Evolutionary conservation across 2,329 filamentous ascomycete species (phyloP), one percentile per base, ranked within the genome.

Genomic region (Colletotrichum ledebouriae): DNA sequence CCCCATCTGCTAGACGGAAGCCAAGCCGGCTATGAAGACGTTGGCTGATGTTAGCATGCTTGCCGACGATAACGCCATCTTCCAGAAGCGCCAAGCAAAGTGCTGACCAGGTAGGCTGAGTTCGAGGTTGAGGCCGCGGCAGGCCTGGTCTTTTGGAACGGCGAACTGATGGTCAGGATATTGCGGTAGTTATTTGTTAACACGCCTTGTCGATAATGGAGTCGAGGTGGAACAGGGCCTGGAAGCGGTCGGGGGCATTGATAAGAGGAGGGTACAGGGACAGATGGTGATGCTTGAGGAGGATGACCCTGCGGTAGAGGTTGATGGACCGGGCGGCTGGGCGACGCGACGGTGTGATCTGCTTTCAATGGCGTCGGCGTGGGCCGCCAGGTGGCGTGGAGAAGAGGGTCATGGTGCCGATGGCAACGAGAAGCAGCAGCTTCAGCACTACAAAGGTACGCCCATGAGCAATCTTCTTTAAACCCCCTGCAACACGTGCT

Each of bases 391-490:
- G n/a, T n/a, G n/a, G n/a, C 42, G 42, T 20, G 42, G n/a, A 46
- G 42, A 20, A 11, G 42, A 4, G 9, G n/a, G n/a, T 17, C 15
- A 17, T 46, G n/a, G 12, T 47, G 17, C 3, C n/a, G 17, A 47
- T 47, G 44, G n/a, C 44, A 2, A 9, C 7, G 44, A 47, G 44
- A 17, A 20, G 44, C 44, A 47, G 44, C 44, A 47, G 44, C 44
- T 20, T 47, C 44, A 47, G 44, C 44, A 20, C 7, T n/a, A n/a
- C n/a, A 47, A 47, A 47, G 44, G n/a, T 47, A 20, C 42, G 42
- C 42, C 3, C 10, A 20, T 46, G n/a, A 9, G n/a, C 42, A 1
- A 9, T 15, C 15, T 46, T 15, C 20, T 46, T 46, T 20, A 20
- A 13, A 11, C 4, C 6, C 7, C 42, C n/a, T 46, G 42, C 42